Evolutionary conservation across 169 alveolate genomes (phyloP), one percentile per base, ranked within the genome.

Genomic region (Babesia caballi): DNA sequence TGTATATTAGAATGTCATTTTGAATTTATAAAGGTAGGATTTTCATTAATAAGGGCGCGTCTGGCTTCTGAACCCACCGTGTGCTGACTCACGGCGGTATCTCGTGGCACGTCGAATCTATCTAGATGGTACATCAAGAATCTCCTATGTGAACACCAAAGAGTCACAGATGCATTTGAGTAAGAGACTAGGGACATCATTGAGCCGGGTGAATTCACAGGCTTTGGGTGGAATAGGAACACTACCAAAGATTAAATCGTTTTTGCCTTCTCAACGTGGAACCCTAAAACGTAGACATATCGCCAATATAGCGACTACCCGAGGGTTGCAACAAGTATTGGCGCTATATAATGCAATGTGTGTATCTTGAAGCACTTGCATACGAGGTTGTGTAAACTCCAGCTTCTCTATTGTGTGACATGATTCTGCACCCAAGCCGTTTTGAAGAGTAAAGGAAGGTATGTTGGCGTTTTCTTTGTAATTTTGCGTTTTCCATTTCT

Each of bases 131-230:
- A 32, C 73, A 63, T 63, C 73, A 25, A 44, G 49, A 42, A 63
- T 47, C 73, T 61, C 73, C 73, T 60, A 60, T 46, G 46, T 12
- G 63, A 44, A 25, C 73, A 28, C 25, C 42, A 46, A 19, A 49
- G 73, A 17, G 60, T 27, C 60, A 28, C 36, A 63, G 73, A 63
- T 63, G 73, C 73, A 63, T 63, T 63, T 1, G 8, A 32, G 4
- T 47, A 2, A 46, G 73, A 63, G 73, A 63, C 73, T 21, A 41
- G 28, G 63, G 12, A 47, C 63, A 63, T 63, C 60, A 28, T 12
- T 63, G 73, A 63, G 73, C 30, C 73, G 1, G 50, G 47, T 0
- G 4, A 47, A 63, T 49, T 27, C n/a, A n/a, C 63, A 63, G 4
- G 54, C 49, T 63, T 61, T 46, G 60, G 52, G n/a, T 25, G 35